These are phyloP conservation scores for Colletotrichum neosansevieriae DNA, from an alignment of 2,329 filamentous ascomycete species.

Conservation along the genomic window DNA sequence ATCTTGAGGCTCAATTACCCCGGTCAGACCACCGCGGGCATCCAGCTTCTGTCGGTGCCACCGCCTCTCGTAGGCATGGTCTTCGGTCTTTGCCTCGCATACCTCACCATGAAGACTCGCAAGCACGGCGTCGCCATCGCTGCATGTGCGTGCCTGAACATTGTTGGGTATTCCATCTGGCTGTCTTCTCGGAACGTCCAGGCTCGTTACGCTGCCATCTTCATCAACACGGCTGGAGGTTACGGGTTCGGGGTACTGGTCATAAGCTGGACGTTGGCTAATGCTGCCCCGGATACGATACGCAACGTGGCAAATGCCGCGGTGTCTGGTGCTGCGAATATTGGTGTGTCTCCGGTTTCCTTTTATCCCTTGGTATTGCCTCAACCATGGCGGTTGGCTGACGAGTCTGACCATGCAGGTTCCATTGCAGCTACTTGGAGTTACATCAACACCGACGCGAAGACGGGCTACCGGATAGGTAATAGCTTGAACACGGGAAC, in stretches of 20 bases:
- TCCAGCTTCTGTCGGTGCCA: conserved; percentile 45
- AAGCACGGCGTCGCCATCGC: conserved; percentile 45
- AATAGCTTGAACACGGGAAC: conserved; percentile 45
- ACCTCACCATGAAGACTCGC: conserved; percentile 46
- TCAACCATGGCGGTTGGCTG: neutral
- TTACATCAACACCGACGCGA: conserved; percentile 46
- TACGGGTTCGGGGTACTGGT: conserved; percentile 44
- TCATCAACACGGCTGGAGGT: conserved; percentile 46
- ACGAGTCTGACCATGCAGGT: conserved; percentile 32
- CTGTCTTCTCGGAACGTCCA: conserved; percentile 43
- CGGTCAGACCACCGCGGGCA: conserved; percentile 43
- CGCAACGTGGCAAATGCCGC: conserved; percentile 46
- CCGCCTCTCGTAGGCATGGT: conserved; percentile 44
- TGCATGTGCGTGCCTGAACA: conserved; percentile 42
- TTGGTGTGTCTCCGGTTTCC: conserved; percentile 39
- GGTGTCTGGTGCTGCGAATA: conserved; percentile 45
- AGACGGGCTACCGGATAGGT: conserved; percentile 45
- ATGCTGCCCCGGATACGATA: conserved; percentile 46
- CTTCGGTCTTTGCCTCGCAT: conserved; percentile 44
- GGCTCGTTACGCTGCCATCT: conserved; percentile 46
- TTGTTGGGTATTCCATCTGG: conserved; percentile 46
- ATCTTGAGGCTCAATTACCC: conserved; percentile 62
- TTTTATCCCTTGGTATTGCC: neutral
- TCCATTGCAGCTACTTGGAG: conserved; percentile 47
- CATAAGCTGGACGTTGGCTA: conserved; percentile 46